phyloP scores from a whole-genome alignment of 352 stramenopile species.

The Saprolegnia diclina region DNA sequence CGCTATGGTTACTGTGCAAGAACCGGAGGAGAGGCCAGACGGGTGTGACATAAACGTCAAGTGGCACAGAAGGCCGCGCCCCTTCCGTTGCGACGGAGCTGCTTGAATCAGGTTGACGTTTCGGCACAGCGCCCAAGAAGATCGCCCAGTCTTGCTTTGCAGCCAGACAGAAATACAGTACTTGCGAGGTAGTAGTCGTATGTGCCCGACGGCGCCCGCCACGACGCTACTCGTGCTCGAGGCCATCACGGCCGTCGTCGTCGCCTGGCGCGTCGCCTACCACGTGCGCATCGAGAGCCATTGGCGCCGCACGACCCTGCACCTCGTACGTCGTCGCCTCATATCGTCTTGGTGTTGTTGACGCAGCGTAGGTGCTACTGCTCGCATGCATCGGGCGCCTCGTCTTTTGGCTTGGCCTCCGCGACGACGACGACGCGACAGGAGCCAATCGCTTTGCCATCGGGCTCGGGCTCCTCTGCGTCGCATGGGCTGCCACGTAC shows the following conservation, averaged over 20 bases:
- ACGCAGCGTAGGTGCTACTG: not conserved
- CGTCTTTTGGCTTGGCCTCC: not conserved
- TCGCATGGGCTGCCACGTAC: not conserved
- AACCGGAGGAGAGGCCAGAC: no score
- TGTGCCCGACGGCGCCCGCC: not conserved
- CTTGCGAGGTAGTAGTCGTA: not conserved
- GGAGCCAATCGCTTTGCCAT: not conserved
- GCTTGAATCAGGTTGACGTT: slow-evolving; percentile 1
- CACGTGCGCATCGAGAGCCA: not conserved
- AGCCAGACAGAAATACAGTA: not conserved
- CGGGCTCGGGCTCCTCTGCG: not conserved
- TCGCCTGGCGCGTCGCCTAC: slow-evolving; percentile 1
- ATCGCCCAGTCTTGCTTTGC: not conserved
- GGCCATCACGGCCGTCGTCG: not conserved
- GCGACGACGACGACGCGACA: not conserved
- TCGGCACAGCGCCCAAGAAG: not conserved
- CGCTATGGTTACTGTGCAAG: no score
- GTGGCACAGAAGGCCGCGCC: no score
- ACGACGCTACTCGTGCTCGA: not conserved
- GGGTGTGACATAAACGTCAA: no score
- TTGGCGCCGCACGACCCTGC: not conserved
- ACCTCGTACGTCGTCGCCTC: not conserved
- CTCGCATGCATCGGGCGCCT: not conserved
- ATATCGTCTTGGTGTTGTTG: not conserved
- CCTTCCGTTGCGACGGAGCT: no score